Base-by-base conservation (phyloP, 1,139 yeast genomes). In the Eremothecium cymbalariae region DNA sequence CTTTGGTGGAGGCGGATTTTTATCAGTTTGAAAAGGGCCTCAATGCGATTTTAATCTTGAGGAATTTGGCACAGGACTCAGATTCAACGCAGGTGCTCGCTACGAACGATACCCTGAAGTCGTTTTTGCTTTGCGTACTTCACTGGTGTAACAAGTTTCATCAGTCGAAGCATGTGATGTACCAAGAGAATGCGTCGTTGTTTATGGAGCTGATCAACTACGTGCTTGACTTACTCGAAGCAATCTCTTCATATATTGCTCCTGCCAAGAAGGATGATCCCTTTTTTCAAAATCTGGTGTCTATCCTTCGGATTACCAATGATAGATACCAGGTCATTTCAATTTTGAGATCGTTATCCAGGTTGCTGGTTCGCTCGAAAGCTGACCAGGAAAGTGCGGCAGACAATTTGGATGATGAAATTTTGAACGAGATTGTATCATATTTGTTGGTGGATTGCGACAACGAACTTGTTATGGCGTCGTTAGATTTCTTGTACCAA, bases 1-100 rank as follows among this genome's bases (percentile, higher is more conserved):
- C 59, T 13, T 32, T 50, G 2, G 46, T 44, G 6, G 42, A 45
- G 11, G 31, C 32, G 4, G 39, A 33, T 9, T 38, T 47, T 38
- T 44, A 46, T 19, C 25, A 12, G 12, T 36, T 55, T 30, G 59
- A 57, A 39, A 48, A 47, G 19, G 57, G 60, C 12, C 41, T 57
- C 26, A 56, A 47, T 17, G 40, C 51, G 31, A 34, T 57, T 14
- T 39, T 90, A 38, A 70, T 84, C 15, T 63, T 90, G 38, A 68
- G 97, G 50, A 90, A 90, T 56, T 64, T 84, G 37, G 72, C 82
- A 2, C 93, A 90, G 53, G 95, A 85, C 52, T 72, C 83, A 11
- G 78, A 72, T 28, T 83, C 85, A 49, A 94, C 94, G 27, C 88
- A 82, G 54, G 70, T 78, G 59, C 62, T 90, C 42, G 82, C 93